Conservation (phyloP, 371 early-diverging fungal species). For the Syncephalastrum racemosum region DNA sequence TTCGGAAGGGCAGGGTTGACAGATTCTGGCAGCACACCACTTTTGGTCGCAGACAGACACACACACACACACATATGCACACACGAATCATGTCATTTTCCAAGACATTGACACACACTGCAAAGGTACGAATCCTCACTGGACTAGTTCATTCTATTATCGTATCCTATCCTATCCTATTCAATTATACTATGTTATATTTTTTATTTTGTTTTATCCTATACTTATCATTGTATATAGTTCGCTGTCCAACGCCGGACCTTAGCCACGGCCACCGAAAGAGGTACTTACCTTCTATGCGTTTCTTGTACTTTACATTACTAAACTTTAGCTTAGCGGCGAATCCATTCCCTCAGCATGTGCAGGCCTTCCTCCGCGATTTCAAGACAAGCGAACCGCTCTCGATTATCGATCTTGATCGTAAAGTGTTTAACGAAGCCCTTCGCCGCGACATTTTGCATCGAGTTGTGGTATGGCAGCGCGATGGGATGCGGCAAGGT, state of each 20-base stretch:
- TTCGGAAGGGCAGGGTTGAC: too few relatives aligned
- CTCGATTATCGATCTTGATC: conserved; percentile 74
- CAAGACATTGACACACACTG: too few relatives aligned
- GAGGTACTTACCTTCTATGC: not conserved
- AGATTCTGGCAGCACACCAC: too few relatives aligned
- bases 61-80: too few relatives aligned
- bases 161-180: too few relatives aligned
- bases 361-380: conserved; percentile 83
- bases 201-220: too few relatives aligned
- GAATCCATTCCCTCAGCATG: conserved; percentile 16
- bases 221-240: not conserved
- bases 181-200: too few relatives aligned
- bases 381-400: conserved; percentile 76
- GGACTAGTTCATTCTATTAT: too few relatives aligned
- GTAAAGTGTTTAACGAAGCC: conserved; percentile 79
- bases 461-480: conserved; percentile 85
- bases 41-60: too few relatives aligned
- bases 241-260: conserved; percentile 3
- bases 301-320: not conserved
- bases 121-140: too few relatives aligned
- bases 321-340: not conserved
- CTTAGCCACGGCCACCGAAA: conserved; percentile 5
- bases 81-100: too few relatives aligned
- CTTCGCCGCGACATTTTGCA: conserved; percentile 85
- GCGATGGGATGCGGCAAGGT: conserved; percentile 81